A percentile compares a stretch with the other conserved stretches of the same genome.
phyloP scores from a whole-genome alignment of 345 rosid species.

The Euphorbia lathyris region DNA sequence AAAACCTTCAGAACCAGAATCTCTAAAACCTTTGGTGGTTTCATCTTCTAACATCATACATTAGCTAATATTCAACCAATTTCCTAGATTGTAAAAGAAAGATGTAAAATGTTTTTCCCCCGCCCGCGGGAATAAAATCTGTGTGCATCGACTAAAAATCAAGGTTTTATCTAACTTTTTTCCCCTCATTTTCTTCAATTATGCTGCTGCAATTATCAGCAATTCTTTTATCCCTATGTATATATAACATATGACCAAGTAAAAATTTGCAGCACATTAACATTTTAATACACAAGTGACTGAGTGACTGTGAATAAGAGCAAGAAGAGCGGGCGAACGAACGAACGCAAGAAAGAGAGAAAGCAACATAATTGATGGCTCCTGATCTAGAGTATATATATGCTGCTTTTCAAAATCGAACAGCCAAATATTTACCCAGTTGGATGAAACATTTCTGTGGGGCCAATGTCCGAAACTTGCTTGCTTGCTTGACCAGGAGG shows the following conservation, averaged over 20 bases:
- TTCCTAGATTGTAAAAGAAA: no score
- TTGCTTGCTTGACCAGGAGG: no score
- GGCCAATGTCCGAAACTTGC: constrained; percentile 33
- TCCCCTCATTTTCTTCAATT: constrained; percentile 25
- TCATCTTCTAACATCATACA: no score
- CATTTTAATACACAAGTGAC: constrained; percentile 20
- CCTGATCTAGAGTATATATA: constrained; percentile 11
- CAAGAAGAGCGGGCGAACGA: no score
- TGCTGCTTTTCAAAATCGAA: constrained; percentile 32
- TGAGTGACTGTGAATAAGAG: constrained; percentile 4
- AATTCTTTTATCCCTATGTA: constrained; percentile 26
- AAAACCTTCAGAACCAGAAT: no score
- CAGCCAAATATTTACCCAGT: constrained; percentile 26
- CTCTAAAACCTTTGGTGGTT: no score
- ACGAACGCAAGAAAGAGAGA: not conserved
- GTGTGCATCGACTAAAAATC: not conserved
- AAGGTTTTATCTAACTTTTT: constrained; percentile 12
- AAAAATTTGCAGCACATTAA: constrained; percentile 32
- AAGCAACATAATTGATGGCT: not conserved
- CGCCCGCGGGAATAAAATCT: not conserved
- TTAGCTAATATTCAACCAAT: no score
- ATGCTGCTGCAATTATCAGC: constrained; percentile 35
- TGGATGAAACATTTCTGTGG: constrained; percentile 9
- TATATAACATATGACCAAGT: constrained; percentile 28
- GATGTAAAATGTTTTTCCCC: not conserved